phyloP scores from a whole-genome alignment of 2,329 filamentous ascomycete genomes.

The Aureobasidium sp. region DNA sequence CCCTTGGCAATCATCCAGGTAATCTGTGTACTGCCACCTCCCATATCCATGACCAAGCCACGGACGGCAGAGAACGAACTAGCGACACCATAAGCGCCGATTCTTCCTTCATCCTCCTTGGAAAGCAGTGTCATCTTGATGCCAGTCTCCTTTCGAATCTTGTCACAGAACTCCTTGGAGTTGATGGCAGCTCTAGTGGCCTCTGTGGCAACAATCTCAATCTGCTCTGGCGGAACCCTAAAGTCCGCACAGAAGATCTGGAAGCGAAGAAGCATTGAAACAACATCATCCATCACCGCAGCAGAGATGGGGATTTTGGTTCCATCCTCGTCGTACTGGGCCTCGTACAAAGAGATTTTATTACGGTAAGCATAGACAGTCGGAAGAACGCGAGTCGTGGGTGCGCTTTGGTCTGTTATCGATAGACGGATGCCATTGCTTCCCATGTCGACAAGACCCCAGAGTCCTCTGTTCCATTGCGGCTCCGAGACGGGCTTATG shows the following conservation, averaged over 20 bases:
- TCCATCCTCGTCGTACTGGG: conserved; percentile 40
- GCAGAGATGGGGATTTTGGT: conserved; percentile 44
- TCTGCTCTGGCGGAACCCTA: conserved; percentile 54
- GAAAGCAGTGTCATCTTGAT: conserved; percentile 62
- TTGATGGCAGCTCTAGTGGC: conserved; percentile 74
- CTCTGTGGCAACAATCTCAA: conserved; percentile 73
- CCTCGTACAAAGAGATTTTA: conserved; percentile 78
- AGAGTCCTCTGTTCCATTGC: conserved; percentile 16
- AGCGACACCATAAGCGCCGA: conserved; percentile 72
- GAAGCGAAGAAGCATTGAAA: conserved; percentile 60
- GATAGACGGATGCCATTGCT: conserved; percentile 85
- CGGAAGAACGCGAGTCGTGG: conserved; percentile 60
- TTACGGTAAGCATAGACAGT: conserved; percentile 69
- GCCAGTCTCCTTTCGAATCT: conserved; percentile 55
- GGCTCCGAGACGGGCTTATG: neutral
- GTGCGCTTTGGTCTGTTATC: conserved; percentile 66
- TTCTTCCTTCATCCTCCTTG: conserved; percentile 68
- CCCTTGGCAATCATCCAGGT: conserved; percentile 51
- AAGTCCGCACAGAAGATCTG: conserved; percentile 60
- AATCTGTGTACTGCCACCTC: conserved; percentile 62
- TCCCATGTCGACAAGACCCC: conserved; percentile 19
- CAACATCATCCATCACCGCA: conserved; percentile 55
- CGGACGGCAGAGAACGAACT: conserved; percentile 60
- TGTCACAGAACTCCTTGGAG: conserved; percentile 55
- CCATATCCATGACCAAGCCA: conserved; percentile 75